These are phyloP conservation scores for Yamadazyma scolyti DNA, from an alignment of 805 yeast genomes.

Conservation along the genomic window DNA sequence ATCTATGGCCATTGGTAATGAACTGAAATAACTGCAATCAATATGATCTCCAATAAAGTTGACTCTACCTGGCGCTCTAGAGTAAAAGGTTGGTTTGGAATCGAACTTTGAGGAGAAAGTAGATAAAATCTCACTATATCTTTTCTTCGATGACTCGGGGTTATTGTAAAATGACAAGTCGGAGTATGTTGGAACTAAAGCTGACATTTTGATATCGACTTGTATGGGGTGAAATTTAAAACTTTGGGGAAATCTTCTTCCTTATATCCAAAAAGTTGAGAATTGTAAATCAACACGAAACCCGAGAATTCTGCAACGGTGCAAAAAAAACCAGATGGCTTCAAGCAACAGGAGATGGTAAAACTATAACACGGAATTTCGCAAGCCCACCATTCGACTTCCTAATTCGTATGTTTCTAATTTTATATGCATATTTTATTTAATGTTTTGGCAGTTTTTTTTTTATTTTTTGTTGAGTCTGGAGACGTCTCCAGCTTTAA, in stretches of 20 bases:
- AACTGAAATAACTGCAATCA: slow-evolving; percentile 64
- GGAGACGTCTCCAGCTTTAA: too few species aligned
- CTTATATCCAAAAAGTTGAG: not conserved
- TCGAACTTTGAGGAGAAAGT: slow-evolving; percentile 21
- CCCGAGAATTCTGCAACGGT: too few species aligned
- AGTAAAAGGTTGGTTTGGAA: slow-evolving; percentile 41
- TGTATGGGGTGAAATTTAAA: not conserved
- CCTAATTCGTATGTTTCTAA: too few species aligned
- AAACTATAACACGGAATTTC: too few species aligned
- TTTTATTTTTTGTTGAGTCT: too few species aligned
- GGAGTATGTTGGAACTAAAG: slow-evolving; percentile 29
- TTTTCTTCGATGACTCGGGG: slow-evolving; percentile 17
- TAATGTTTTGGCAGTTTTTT: too few species aligned
- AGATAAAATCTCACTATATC: slow-evolving; percentile 23
- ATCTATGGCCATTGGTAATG: slow-evolving; percentile 71
- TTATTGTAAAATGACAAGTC: slow-evolving; percentile 34
- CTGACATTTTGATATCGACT: slow-evolving; percentile 6
- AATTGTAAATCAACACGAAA: not conserved
- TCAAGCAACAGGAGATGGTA: too few species aligned
- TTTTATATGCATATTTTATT: too few species aligned
- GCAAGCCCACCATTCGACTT: too few species aligned
- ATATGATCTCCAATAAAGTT: slow-evolving; percentile 74
- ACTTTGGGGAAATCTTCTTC: not conserved
- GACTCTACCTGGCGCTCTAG: slow-evolving; percentile 74
- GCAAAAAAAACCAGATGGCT: too few species aligned